Conservation (phyloP, 2,329 filamentous ascomycete species). For the Aspergillus clavatus region DNA sequence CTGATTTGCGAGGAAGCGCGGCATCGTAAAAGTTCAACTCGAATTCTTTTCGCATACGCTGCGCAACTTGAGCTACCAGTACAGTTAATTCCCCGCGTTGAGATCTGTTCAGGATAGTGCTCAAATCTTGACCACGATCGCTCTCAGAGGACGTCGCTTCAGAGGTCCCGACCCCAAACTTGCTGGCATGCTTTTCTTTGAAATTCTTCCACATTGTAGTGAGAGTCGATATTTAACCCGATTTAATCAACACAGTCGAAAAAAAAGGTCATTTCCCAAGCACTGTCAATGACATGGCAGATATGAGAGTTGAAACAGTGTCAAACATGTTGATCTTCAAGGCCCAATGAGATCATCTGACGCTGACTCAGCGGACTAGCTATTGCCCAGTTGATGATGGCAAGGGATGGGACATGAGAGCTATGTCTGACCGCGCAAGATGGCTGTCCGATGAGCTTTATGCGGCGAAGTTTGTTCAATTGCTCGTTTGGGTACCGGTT, state of each 20-base stretch:
- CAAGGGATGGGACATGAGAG: too few species aligned
- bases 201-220: conserved; percentile 30
- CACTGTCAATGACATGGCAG: too few species aligned
- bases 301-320: too few species aligned
- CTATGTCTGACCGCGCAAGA: too few species aligned
- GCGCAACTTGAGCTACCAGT: conserved; percentile 36
- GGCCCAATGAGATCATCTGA: background rate
- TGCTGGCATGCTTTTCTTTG: conserved; percentile 28
- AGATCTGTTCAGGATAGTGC: conserved; percentile 37
- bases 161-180: conserved; percentile 26
- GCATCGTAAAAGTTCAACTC: conserved; percentile 35
- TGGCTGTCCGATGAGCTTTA: too few species aligned
- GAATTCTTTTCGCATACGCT: conserved; percentile 38
- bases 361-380: background rate
- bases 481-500: conserved; percentile 17
- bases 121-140: conserved; percentile 37
- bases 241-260: background rate
- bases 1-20: background rate
- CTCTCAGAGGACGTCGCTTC: conserved; percentile 16
- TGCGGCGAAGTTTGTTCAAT: background rate
- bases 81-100: conserved; percentile 42
- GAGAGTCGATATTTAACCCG: background rate
- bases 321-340: background rate
- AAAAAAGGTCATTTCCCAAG: too few species aligned
- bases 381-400: background rate